Conservation (phyloP, 176 grass and related monocot genomes). For the Cenchrus americanus region DNA sequence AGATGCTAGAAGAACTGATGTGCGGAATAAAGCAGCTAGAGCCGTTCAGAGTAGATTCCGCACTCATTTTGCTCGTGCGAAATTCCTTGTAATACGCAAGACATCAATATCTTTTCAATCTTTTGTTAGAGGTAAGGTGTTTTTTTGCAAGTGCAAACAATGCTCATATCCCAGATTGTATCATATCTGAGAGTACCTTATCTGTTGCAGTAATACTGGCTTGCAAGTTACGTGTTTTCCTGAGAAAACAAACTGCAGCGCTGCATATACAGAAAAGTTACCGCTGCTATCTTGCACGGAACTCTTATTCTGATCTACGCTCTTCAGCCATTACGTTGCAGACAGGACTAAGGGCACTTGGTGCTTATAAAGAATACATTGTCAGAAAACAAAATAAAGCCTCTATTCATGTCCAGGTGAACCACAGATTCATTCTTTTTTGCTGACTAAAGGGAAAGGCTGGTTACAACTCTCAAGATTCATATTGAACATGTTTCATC, state of each 20-base stretch:
- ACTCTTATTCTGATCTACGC: slow-evolving; percentile 54
- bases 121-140: slow-evolving; percentile 70
- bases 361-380: slow-evolving; percentile 67
- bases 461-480: background rate
- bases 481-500: background rate
- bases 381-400: slow-evolving; percentile 68
- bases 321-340: slow-evolving; percentile 75
- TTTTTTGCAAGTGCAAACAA: background rate
- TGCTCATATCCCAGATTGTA: background rate
- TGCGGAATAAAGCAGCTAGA: slow-evolving; percentile 72
- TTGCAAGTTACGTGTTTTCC: slow-evolving; percentile 55
- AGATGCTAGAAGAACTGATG: slow-evolving; percentile 93
- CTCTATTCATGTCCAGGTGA: slow-evolving; percentile 74
- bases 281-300: slow-evolving; percentile 56
- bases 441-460: background rate
- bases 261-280: slow-evolving; percentile 72
- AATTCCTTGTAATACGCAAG: slow-evolving; percentile 55
- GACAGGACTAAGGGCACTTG: slow-evolving; percentile 66
- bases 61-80: slow-evolving; percentile 65
- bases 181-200: slow-evolving; percentile 27
- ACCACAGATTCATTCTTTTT: slow-evolving; percentile 18
- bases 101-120: slow-evolving; percentile 66
- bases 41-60: slow-evolving; percentile 66
- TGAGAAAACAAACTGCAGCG: slow-evolving; percentile 68
- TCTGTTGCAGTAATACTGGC: slow-evolving; percentile 67